A percentile compares a stretch with the other conserved stretches of the same genome.
Conservation (phyloP, 441 rosid genomes). For the Breynia disticha region DNA sequence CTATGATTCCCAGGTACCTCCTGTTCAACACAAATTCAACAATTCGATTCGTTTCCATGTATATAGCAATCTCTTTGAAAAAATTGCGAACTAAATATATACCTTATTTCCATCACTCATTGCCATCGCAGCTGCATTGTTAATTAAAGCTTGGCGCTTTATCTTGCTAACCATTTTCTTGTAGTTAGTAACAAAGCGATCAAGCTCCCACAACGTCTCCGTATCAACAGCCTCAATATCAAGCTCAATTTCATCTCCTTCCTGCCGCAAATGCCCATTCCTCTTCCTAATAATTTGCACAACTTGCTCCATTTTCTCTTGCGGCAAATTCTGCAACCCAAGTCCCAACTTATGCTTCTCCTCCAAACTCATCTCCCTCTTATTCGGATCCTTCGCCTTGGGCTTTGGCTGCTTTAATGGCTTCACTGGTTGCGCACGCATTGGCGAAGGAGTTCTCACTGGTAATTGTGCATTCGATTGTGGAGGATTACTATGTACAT, state of each 20-base stretch:
- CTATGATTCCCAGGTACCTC: conserved; percentile 28
- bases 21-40: conserved; percentile 15
- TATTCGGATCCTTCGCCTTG: conserved; percentile 86
- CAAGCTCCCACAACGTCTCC: conserved; percentile 95
- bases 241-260: conserved; percentile 92
- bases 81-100: not conserved
- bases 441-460: conserved; percentile 38
- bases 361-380: conserved; percentile 77
- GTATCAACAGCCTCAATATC: conserved; percentile 88
- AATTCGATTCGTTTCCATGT: not conserved
- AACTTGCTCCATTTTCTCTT: conserved; percentile 90
- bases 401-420: conserved; percentile 78
- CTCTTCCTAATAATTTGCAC: conserved; percentile 78
- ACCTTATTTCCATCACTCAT: conserved; percentile 25
- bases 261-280: conserved; percentile 66
- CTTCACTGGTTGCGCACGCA: conserved; percentile 34
- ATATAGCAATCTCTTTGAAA: not conserved
- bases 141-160: conserved; percentile 71
- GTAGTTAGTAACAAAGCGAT: conserved; percentile 78
- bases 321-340: conserved; percentile 85
- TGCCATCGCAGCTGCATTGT: conserved; percentile 24
- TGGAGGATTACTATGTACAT: conserved; percentile 13
- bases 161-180: conserved; percentile 89
- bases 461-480: conserved; percentile 27
- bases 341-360: conserved; percentile 80